phyloP scores from a whole-genome alignment of 306 rosid species.

The Sesbania bispinosa region DNA sequence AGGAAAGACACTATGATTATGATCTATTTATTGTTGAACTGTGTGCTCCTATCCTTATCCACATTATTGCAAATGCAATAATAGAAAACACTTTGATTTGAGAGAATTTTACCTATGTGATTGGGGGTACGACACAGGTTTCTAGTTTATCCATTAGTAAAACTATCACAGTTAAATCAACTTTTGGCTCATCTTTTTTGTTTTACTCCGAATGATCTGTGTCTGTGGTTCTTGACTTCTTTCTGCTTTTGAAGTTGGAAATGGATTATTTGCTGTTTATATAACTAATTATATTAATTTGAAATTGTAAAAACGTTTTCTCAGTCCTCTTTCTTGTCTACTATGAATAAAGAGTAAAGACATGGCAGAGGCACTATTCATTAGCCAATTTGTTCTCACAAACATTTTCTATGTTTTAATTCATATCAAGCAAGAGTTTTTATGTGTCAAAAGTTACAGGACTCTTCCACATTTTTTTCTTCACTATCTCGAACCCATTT shows the following conservation, averaged over 20 bases:
- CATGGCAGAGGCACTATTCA: neutral
- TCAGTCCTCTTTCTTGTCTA: neutral
- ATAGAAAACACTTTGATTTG: neutral
- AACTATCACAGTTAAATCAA: neutral
- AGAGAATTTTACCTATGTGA: neutral
- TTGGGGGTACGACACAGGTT: neutral
- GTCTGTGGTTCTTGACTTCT: neutral
- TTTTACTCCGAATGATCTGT: neutral
- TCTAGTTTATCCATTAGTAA: neutral
- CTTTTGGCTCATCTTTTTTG: neutral
- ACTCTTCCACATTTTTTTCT: neutral
- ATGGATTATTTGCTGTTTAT: too few relatives aligned
- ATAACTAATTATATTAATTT: too few relatives aligned
- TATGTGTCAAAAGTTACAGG: neutral
- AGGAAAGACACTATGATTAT: neutral
- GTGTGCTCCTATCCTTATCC: neutral
- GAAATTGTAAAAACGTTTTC: too few relatives aligned
- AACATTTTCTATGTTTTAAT: neutral
- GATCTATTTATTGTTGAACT: neutral
- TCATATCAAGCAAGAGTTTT: neutral
- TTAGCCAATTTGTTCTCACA: neutral
- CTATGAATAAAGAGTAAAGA: neutral
- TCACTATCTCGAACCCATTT: neutral
- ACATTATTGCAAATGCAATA: neutral
- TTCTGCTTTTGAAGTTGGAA: conserved; percentile 3